Base-by-base conservation (phyloP, 1,284 basidiomycete species). In the Kwoniella shivajii region DNA sequence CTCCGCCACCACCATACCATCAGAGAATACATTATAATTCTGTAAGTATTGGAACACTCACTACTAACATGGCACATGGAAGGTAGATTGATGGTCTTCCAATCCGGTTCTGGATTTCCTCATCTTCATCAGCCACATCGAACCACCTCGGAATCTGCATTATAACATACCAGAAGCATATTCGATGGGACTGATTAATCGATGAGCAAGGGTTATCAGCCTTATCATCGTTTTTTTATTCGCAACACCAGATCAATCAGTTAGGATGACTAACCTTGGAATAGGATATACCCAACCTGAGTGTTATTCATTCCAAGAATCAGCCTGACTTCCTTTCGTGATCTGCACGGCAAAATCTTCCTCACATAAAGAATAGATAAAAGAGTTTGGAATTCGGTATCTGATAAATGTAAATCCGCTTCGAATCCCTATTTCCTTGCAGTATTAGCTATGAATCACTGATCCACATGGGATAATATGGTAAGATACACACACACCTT, bases 81-180 rank as follows among this genome's bases (percentile, higher is more conserved):
- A 91, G 80, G 73, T 90, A 90, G 44, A 88, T 68, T 0, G 88
- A 89, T 1, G 89, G 89, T 63, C 81, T 84, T 46, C 85, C 87
- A 50, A 87, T 83, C 62, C 83, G 81, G 64, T 88, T 87, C 57
- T 90, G 71, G 61, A 88, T 7, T 20, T 20, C 39, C 10, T 4
- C 24, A 36, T 30, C 16, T 34, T n/a, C 20, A 9, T 38, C 44
- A 13, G 10, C n/a, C 11, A 10, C 6, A 38, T 3, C 26, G 16
- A 30, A 9, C 24, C 13, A 13, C 24, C 16, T 44, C 20, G 26
- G 44, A 22, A 20, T 27, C 13, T 6, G 26, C 46, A 47, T 26
- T 9, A 42, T 34, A n/a, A 58, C 61, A 10, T n/a, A 65, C 57
- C 33, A 67, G 36, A 24, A 69, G 55, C 66, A 72, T 72, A 44